Base-by-base conservation (phyloP, 2,329 filamentous ascomycete genomes). In the Pseudonectria buxi region DNA sequence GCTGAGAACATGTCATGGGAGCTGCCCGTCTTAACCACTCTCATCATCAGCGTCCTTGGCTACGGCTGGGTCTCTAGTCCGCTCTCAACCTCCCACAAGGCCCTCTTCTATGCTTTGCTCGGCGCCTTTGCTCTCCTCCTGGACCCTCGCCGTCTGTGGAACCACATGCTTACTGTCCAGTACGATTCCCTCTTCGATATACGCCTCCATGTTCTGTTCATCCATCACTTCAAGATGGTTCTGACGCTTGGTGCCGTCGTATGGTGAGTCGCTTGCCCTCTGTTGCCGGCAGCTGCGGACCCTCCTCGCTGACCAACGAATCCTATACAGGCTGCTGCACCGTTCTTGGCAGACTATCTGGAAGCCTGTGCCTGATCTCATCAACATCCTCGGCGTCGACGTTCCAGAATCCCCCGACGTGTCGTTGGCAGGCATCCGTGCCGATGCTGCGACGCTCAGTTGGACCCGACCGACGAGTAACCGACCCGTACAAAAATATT, bases 371-470 rank as follows among this genome's bases (percentile, higher is more conserved):
- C 86, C 90, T 38, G 81, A 94, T 45, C 77, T 98, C 31, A 89
- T 96, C 52, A 81, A 81, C 50, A 86, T 95, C 32, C 78, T 98
- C 31, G 89, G 90, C 40, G 81, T 96, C 57, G 92, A 98, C 56
- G 90, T 98, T 33, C 92, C 92, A 42, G 82, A 88, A 44, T 74
- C 86, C 15, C 92, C 92, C 34, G 81, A 89, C 56, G 84, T 96
- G 27, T 94, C 88, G 34, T 77, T 98, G 24, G 87, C 90, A 36
- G 87, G 85, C 44, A 92, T 98, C 51, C 85, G 83, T 49, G 74
- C 86, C 18, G 86, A 94, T 58, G 86, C 88, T 37, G 85, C 94
- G 24, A 85, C 89, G 22, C 72, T 98, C 28, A 88, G 89, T 59
- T 98, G 92, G 92, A 86, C 88, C 43, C 76, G 81, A 40, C 82